Evolutionary conservation across 2,329 filamentous ascomycete species (phyloP), one percentile per base, ranked within the genome.

Genomic region (Alternaria brassicae): DNA sequence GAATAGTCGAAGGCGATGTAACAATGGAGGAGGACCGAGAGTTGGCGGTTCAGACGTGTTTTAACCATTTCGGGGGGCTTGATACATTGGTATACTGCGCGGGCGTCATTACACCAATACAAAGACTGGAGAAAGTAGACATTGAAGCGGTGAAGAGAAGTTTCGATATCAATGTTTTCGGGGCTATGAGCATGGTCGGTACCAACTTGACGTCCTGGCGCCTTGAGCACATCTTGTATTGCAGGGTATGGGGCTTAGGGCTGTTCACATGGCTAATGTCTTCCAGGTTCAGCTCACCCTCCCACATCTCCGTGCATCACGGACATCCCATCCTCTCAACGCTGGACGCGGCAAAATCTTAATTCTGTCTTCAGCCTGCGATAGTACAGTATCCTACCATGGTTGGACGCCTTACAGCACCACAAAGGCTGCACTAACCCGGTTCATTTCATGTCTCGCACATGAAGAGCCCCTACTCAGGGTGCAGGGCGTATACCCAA

Each of bases 131-230:
- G 23, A 65, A 68, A 10, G 10, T 72, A 21, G 52, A 70, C 39
- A 53, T 72, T 0, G 60, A 63, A 12, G 63, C 55, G 8, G 58
- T 66, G 8, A 66, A 70, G 41, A 56, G 25, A 36, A 58, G 63
- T 9, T 72, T 65, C 48, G 69, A 67, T 34, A 63, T 71, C 19
- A 72, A 72, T 56, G 63, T 72, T 23, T 72, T 72, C 34, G 70
- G 69, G 9, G 62, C 65, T 3, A 68, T 71, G 58, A 63, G 54
- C 3, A 71, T 72, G 65, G 70, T 70, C 68, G 5, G 59, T 36
- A 25, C 8, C 8, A 25, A 6, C 30, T 48, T 36, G 30, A 36
- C 19, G 25, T 23, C 4, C 25, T 30, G 12, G 41, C 6, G 39
- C 23, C 19, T 9, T 40, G 41, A 19, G 23, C 27, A 45, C 19